Conservation (phyloP, 371 early-diverging fungal genomes). For the Batrachochytrium dendrobatidis region DNA sequence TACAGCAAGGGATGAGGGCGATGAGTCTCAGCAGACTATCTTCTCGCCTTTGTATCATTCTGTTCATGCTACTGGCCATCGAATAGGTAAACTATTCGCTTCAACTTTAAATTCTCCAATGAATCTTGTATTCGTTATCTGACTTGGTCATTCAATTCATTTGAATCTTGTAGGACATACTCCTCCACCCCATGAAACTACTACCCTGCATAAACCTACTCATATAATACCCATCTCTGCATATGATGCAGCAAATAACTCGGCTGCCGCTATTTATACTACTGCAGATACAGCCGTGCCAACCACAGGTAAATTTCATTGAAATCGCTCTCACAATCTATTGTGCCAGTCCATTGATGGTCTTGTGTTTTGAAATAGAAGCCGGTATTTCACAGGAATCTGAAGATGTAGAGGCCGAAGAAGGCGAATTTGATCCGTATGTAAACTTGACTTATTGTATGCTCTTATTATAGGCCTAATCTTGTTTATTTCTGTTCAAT, state of each 20-base stretch:
- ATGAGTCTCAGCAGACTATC: neutral
- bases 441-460: neutral
- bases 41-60: neutral
- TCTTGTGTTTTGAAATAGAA: neutral
- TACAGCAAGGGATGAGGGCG: too few relatives aligned
- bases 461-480: neutral
- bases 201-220: neutral
- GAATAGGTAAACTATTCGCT: neutral
- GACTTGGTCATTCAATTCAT: neutral
- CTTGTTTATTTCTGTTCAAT: neutral
- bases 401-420: neutral
- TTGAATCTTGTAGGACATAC: neutral
- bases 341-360: neutral
- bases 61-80: neutral
- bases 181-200: neutral
- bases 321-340: neutral
- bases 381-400: neutral
- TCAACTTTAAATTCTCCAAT: neutral
- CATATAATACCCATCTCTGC: neutral
- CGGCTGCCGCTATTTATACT: neutral
- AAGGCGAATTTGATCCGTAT: neutral
- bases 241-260: neutral
- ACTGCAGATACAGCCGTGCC: neutral
- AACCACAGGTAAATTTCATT: too few relatives aligned
- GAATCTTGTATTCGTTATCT: neutral